Base-by-base conservation (phyloP, 306 rosid genomes). In the Cajanus cajan region DNA sequence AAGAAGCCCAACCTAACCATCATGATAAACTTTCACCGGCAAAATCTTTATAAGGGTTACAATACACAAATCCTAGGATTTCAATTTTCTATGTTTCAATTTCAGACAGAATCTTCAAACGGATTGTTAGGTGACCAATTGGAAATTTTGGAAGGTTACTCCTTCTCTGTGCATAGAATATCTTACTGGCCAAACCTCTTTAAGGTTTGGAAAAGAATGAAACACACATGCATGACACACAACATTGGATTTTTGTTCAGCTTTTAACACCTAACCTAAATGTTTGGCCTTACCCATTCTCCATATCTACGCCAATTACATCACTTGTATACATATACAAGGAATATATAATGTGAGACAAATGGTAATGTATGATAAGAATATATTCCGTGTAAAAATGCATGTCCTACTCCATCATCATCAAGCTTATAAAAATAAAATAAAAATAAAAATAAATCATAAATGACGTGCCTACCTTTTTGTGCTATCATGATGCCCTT, bases 401-500 rank as follows among this genome's bases (percentile, higher is more conserved):
- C 54, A 63, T 64, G 48, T 52, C 43, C 61, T 66, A 66, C n/a
- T 48, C 45, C 21, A 39, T 33, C 79, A 65, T 16, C 68, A 52
- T 77, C 74, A 76, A 48, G 19, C 47, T 79, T 19, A 37, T 33
- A 15, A 48, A 11, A 59, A 22, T 43, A 78, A 63, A 77, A 24
- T 12, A 40, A 22, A 34, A 22, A 58, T 50, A n/a, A n/a, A n/a
- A n/a, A n/a, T n/a, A n/a, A n/a, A n/a, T 80, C 75, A 31, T 33
- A 25, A 41, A 25, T 28, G 8, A 0, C n/a, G 63, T 68, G 64
- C 34, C 6, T 37, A 5, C 66, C 63, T 44, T 63, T 77, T 57
- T 65, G 33, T 71, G 74, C 57, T 36, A 74, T 58, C 71, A 58
- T 61, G 68, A 18, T 62, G 67, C 74, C 76, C 76, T 7, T 68